These are phyloP conservation scores for Cladosporium austrohemisphaericum DNA, from an alignment of 2,329 filamentous ascomycete species.

Conservation along the genomic window DNA sequence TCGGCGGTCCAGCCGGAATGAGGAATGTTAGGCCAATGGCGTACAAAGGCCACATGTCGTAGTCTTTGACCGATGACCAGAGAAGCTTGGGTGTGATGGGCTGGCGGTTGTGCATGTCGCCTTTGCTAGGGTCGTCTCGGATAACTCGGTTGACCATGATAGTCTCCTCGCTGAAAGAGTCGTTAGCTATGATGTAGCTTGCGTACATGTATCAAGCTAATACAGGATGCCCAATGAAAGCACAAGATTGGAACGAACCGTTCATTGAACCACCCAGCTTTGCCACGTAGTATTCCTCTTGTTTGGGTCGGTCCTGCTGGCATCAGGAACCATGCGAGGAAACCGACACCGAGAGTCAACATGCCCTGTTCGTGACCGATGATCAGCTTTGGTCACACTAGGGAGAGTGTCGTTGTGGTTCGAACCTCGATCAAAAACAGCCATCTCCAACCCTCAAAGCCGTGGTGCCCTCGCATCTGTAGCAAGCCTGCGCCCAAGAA, in stretches of 20 bases:
- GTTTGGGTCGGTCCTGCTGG: constrained; percentile 59
- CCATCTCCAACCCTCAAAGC: constrained; percentile 23
- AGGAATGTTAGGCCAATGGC: constrained; percentile 30
- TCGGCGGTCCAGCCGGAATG: constrained; percentile 50
- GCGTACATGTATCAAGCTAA: neutral
- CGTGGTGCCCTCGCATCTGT: constrained; percentile 27
- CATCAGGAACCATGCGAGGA: constrained; percentile 34
- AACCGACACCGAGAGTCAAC: constrained; percentile 27
- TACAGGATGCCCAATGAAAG: too few relatives aligned
- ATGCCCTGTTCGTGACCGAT: constrained; percentile 31
- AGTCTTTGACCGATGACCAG: constrained; percentile 24
- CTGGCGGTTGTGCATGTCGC: constrained; percentile 57
- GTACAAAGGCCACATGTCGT: constrained; percentile 40
- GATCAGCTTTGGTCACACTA: neutral
- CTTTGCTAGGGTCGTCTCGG: constrained; percentile 54
- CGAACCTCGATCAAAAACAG: constrained; percentile 29
- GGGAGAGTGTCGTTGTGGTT: neutral
- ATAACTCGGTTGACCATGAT: constrained; percentile 61
- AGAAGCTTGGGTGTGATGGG: constrained; percentile 47
- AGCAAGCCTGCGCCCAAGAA: constrained; percentile 26
- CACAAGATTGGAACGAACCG: too few relatives aligned
- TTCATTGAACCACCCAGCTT: constrained; percentile 64
- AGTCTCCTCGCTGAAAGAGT: constrained; percentile 52
- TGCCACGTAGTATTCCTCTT: constrained; percentile 55
- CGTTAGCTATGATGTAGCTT: neutral